These are phyloP conservation scores for Fennellomyces sp. DNA, from an alignment of 371 early-diverging fungal genomes.

Conservation along the genomic window DNA sequence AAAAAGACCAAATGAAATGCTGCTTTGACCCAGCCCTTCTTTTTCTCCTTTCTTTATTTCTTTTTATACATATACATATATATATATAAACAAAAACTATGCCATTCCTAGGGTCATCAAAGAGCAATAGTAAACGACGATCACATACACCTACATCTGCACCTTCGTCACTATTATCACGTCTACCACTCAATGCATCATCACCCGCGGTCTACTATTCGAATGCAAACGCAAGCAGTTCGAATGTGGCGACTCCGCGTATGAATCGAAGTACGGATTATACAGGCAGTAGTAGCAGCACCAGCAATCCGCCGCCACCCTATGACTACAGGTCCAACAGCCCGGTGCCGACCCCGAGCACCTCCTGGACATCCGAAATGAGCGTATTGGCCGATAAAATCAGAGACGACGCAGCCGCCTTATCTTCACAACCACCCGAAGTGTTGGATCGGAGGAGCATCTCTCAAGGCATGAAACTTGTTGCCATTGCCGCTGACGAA, in stretches of 20 bases:
- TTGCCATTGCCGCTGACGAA: slow-evolving; percentile 57
- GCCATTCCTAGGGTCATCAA: slow-evolving; percentile 4
- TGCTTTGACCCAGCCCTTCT: too few species aligned
- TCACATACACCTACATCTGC: slow-evolving; percentile 17
- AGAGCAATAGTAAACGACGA: slow-evolving; percentile 11
- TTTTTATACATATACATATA: too few species aligned
- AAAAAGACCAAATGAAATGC: too few species aligned
- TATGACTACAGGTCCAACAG: slow-evolving; percentile 8
- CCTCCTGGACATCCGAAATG: slow-evolving; percentile 47
- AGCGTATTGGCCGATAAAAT: slow-evolving; percentile 39
- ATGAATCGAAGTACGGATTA: slow-evolving; percentile 17
- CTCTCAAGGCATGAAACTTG: slow-evolving; percentile 51
- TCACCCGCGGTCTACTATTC: slow-evolving; percentile 18
- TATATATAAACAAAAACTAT: not conserved
- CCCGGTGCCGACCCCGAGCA: slow-evolving; percentile 32
- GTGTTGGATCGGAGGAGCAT: slow-evolving; percentile 20
- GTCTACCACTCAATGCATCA: slow-evolving; percentile 20
- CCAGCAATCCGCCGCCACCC: slow-evolving; percentile 14
- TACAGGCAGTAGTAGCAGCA: slow-evolving; percentile 1
- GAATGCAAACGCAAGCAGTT: not conserved
- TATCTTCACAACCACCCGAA: not conserved
- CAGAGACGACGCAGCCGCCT: slow-evolving; percentile 24
- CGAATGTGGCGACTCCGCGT: slow-evolving; percentile 6
- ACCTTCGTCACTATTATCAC: slow-evolving; percentile 15
- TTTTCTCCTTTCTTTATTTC: too few species aligned